A percentile compares a stretch with the other conserved stretches of the same genome.
Conservation (phyloP, 2,329 filamentous ascomycete species). For the Trichoderma sp. region DNA sequence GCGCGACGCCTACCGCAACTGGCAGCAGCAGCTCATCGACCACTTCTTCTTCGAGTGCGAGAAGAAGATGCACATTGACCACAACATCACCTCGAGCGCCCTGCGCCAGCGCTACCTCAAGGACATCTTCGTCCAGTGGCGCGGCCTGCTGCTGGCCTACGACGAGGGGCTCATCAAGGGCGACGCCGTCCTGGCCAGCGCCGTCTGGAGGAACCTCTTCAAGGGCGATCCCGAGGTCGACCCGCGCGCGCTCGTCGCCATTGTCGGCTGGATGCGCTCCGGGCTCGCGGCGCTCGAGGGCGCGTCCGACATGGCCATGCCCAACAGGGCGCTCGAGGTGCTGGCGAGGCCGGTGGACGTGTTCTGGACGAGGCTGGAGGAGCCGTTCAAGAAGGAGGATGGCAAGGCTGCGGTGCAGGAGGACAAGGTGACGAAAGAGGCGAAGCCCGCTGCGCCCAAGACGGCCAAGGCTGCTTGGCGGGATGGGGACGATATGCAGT, state of each 20-base stretch:
- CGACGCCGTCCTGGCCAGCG: slow-evolving; percentile 75
- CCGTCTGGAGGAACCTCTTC: slow-evolving; percentile 92
- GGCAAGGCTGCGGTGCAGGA: slow-evolving; percentile 30
- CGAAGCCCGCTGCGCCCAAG: neutral
- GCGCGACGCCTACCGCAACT: slow-evolving; percentile 66
- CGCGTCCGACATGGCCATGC: slow-evolving; percentile 49
- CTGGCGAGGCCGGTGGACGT: slow-evolving; percentile 43
- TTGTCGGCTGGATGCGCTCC: slow-evolving; percentile 60
- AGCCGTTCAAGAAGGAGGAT: slow-evolving; percentile 43
- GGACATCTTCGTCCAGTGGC: slow-evolving; percentile 92
- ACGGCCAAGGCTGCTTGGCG: slow-evolving; percentile 17
- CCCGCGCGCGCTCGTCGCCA: slow-evolving; percentile 52
- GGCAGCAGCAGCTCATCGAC: slow-evolving; percentile 89
- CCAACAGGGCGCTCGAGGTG: slow-evolving; percentile 40
- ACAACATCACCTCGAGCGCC: slow-evolving; percentile 65
- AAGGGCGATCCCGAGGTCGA: slow-evolving; percentile 65
- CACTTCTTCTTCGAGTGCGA: slow-evolving; percentile 93
- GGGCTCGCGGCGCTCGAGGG: slow-evolving; percentile 53
- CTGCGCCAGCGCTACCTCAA: slow-evolving; percentile 71
- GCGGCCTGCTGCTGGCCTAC: slow-evolving; percentile 80
- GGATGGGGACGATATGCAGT: neutral
- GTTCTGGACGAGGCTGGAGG: slow-evolving; percentile 51
- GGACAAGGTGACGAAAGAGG: neutral
- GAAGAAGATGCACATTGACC: slow-evolving; percentile 77
- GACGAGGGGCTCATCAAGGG: slow-evolving; percentile 79